Evolutionary conservation across 2,329 filamentous ascomycete genomes (phyloP), one percentile per base, ranked within the genome.

Genomic region (Aphanocladium album): DNA sequence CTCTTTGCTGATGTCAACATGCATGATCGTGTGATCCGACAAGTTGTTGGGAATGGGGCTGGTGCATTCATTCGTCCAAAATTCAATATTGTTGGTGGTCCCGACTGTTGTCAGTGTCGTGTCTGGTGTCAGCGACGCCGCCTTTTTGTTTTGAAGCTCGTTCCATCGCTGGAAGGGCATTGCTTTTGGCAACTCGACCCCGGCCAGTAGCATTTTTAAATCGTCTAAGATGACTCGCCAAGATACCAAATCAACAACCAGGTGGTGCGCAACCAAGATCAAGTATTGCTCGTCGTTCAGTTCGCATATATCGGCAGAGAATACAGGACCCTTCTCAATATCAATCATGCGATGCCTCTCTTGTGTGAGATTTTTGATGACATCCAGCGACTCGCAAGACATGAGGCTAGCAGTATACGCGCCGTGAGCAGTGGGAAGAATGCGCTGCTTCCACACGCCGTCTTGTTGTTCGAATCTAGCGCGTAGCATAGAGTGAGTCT

Each of bases 191-290:
- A 35, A 61, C 60, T 53, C 52, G 58, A 27, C 62, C 12, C 46
- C 30, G 1, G 43, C 50, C 5, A 67, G n/a, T 12, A 60, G 41
- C 12, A 63, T 53, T 17, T 66, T 60, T 19, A 67, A 57, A 5
- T 67, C 64, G n/a, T 58, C 47, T 53, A 63, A 61, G 1, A 67
- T 35, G 16, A 67, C 80, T 8, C 80, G 78, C 50, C 79, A 81
- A 21, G 79, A 81, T 63, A 81, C 81, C 65, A 81, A 78, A 65
- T 81, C 79, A 33, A 70, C 63, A 25, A 67, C 63, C 6, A 66
- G 50, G 35, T 67, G 65, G 35, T 67, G 66, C 5, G 63, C 61
- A 2, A 60, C 59, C 9, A 66, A 53, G 2, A 62, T 30, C 6
- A 67, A 21, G 19, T 62, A 47, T 16, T 61, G 61, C 3, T 64